phyloP scores from a whole-genome alignment of 1,139 yeast species.

The Taiozyma onychis region DNA sequence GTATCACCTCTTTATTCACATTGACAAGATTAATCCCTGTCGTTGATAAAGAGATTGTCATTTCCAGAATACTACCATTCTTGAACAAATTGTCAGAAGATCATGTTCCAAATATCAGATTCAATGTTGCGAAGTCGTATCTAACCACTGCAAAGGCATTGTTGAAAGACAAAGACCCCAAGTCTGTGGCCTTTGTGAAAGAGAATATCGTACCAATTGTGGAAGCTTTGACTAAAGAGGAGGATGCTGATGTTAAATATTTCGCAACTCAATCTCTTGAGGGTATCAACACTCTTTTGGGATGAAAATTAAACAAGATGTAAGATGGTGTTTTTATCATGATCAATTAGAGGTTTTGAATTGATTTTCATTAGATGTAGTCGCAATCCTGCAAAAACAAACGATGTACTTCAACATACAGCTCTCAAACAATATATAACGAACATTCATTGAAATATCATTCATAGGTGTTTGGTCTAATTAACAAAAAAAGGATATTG shows the following conservation, averaged over 20 bases:
- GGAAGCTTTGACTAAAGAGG: constrained; percentile 61
- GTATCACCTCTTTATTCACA: constrained; percentile 88
- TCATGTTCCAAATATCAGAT: constrained; percentile 89
- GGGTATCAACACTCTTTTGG: constrained; percentile 11
- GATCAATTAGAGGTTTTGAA: not conserved
- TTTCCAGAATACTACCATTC: constrained; percentile 71
- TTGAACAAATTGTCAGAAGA: constrained; percentile 67
- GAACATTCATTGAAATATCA: not conserved
- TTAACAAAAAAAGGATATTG: not conserved
- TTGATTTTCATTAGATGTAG: not conserved
- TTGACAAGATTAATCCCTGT: constrained; percentile 75
- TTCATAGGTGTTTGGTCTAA: too few relatives aligned
- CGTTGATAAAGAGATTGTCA: constrained; percentile 50
- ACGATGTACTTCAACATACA: too few relatives aligned
- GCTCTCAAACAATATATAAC: not conserved
- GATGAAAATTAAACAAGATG: not conserved
- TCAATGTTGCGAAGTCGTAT: constrained; percentile 88
- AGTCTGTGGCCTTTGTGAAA: constrained; percentile 38
- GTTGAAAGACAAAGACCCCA: constrained; percentile 15
- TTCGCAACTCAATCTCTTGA: constrained; percentile 64
- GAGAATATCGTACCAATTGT: constrained; percentile 59
- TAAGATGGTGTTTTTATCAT: not conserved
- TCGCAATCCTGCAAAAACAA: too few relatives aligned
- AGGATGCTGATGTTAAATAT: constrained; percentile 85
- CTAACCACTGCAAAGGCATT: constrained; percentile 52